A percentile compares a stretch with the other conserved stretches of the same genome.
These are phyloP conservation scores for Lentinula sp. DNA, from an alignment of 768 basidiomycete species.

Conservation along the genomic window DNA sequence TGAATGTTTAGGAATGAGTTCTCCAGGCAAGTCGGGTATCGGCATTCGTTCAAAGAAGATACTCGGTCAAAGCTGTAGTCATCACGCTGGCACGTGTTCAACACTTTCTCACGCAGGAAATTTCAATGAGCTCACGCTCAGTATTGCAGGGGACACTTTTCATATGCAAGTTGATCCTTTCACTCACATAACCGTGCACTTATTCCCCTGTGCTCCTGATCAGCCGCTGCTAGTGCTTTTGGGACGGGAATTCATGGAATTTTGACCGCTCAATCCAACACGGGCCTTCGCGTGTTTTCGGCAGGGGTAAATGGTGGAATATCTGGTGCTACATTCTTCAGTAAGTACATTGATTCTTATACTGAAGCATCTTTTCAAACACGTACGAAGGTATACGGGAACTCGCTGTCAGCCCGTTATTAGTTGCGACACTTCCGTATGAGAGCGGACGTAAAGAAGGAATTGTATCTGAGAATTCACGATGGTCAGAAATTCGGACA, in stretches of 20 bases:
- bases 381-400: conserved; percentile 59
- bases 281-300: conserved; percentile 43
- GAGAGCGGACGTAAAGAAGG: conserved; percentile 29
- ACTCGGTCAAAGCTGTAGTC: not conserved
- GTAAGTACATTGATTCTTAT: conserved; percentile 34
- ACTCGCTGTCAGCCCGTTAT: conserved; percentile 61
- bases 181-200: conserved; percentile 5
- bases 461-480: conserved; percentile 14
- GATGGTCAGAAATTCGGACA: conserved; percentile 50
- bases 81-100: not conserved
- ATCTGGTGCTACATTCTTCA: conserved; percentile 72
- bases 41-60: conserved; percentile 26
- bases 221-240: conserved; percentile 57
- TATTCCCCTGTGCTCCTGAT: conserved; percentile 16
- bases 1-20: conserved; percentile 43
- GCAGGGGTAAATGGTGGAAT: conserved; percentile 70
- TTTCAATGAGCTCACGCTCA: conserved; percentile 5
- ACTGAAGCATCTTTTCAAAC: not conserved
- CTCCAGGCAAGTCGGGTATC: conserved; percentile 71
- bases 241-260: conserved; percentile 38
- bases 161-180: conserved; percentile 79
- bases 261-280: conserved; percentile 39
- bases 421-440: conserved; percentile 43
- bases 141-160: conserved; percentile 53
- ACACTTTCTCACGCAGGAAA: not conserved